Evolutionary conservation across 805 yeast species (phyloP), one percentile per base, ranked within the genome.

Genomic region (Cyberlindnera euphorbiiphila): DNA sequence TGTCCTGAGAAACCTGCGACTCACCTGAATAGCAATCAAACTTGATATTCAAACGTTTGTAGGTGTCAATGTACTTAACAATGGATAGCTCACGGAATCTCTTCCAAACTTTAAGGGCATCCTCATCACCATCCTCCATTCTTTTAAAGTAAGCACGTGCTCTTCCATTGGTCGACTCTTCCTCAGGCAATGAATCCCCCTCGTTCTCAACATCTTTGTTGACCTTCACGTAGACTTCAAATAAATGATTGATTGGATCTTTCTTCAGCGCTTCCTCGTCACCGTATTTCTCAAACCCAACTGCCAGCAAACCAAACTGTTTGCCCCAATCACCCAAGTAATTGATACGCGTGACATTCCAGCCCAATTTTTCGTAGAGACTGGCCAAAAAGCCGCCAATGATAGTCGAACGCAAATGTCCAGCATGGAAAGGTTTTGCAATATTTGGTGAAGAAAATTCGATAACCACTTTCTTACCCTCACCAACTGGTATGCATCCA

Each of bases 251-350:
- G 59, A 93, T 89, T 41, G 99, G 97, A 61, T 93, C 93, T 32
- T 57, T 54, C 39, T 69, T 69, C 47, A 93, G 72, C 36, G 67
- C 66, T 55, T 80, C 85, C 59, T 83, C 95, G 45, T 72, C 64
- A 34, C 99, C 99, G 59, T 84, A 93, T 56, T 75, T 78, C 39
- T 78, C 76, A 62, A 82, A 93, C 32, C 97, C 99, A 45, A 93
- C 83, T 18, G 98, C 98, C 51, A 93, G 72, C 31, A 93, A 62
- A 64, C 98, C 99, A 57, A 91, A 93, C 69, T 93, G 99, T 66
- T 93, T 93, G 41, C 99, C 99, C 98, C 98, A 93, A 66, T 93
- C 99, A 56, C 99, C 99, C 50, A 93, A 72, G 65, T 93, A 93
- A 71, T 93, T 93, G 70, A 91, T 73, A 66, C 97, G 78, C 50